Percentiles rank a stretch among this genome's conserved stretches.
Evolutionary conservation across 1,139 yeast species (phyloP).

Genomic region (Suhomyces chickasaworum): DNA sequence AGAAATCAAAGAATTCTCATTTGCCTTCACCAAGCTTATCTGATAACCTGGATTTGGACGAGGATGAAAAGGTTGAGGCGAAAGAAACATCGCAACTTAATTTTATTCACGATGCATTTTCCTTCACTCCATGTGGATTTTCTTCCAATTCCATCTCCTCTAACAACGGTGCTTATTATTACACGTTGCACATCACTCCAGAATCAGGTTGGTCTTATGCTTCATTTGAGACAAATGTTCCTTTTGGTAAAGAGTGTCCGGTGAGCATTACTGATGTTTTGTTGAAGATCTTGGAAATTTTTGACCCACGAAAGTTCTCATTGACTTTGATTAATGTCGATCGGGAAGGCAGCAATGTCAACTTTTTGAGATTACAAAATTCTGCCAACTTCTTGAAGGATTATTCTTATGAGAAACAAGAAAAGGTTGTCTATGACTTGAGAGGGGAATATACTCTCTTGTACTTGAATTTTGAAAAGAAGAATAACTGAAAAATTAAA

Average conservation of each 20-base stretch:
- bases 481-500: not conserved
- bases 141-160: constrained; percentile 80
- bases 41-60: constrained; percentile 28
- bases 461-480: constrained; percentile 45
- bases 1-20: constrained; percentile 24
- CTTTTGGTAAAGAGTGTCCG: constrained; percentile 38
- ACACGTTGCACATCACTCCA: constrained; percentile 93
- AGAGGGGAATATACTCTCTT: constrained; percentile 48
- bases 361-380: constrained; percentile 33
- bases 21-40: constrained; percentile 30
- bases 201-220: constrained; percentile 95
- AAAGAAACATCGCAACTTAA: constrained; percentile 11
- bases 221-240: constrained; percentile 87
- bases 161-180: constrained; percentile 61
- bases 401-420: constrained; percentile 63
- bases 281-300: constrained; percentile 59
- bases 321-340: constrained; percentile 61
- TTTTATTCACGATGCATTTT: constrained; percentile 78
- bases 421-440: constrained; percentile 72
- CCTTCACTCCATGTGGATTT: constrained; percentile 95
- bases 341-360: constrained; percentile 22
- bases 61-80: constrained; percentile 17
- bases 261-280: constrained; percentile 55
- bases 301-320: constrained; percentile 78
- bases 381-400: constrained; percentile 36